phyloP scores from a whole-genome alignment of 306 rosid genomes.

The Calophaca sinica region DNA sequence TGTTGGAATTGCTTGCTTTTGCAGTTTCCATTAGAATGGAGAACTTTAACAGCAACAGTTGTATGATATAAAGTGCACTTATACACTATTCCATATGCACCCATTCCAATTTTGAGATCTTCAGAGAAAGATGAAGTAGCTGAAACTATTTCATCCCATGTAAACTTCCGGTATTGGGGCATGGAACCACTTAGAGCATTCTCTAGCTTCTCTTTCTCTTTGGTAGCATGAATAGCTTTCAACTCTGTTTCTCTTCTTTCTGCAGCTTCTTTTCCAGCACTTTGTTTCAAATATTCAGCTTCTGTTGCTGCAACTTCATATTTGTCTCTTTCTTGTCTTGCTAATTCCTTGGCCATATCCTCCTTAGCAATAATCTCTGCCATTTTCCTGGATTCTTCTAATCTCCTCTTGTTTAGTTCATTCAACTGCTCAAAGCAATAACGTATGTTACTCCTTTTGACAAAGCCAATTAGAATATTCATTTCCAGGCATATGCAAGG shows the following conservation, averaged over 20 bases:
- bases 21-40: constrained; percentile 59
- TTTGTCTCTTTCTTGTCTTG: constrained; percentile 63
- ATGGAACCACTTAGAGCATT: constrained; percentile 66
- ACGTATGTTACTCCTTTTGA: constrained; percentile 41
- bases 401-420: constrained; percentile 59
- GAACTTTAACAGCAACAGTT: constrained; percentile 89
- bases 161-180: constrained; percentile 63
- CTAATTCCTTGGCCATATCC: constrained; percentile 61
- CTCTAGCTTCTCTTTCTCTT: constrained; percentile 77
- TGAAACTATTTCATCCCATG: constrained; percentile 86
- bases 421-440: constrained; percentile 62
- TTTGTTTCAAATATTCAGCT: constrained; percentile 62
- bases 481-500: neutral
- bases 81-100: constrained; percentile 82
- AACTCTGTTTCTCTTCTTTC: constrained; percentile 73
- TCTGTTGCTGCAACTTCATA: constrained; percentile 69
- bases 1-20: constrained; percentile 73
- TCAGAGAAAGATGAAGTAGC: constrained; percentile 92
- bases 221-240: constrained; percentile 62
- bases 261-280: constrained; percentile 72
- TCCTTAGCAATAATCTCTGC: constrained; percentile 64
- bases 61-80: constrained; percentile 85
- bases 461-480: constrained; percentile 12
- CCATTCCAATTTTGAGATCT: constrained; percentile 80
- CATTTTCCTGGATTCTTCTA: constrained; percentile 66